phyloP scores from a whole-genome alignment of 352 stramenopile species.

The Globisporangium cystogenes region DNA sequence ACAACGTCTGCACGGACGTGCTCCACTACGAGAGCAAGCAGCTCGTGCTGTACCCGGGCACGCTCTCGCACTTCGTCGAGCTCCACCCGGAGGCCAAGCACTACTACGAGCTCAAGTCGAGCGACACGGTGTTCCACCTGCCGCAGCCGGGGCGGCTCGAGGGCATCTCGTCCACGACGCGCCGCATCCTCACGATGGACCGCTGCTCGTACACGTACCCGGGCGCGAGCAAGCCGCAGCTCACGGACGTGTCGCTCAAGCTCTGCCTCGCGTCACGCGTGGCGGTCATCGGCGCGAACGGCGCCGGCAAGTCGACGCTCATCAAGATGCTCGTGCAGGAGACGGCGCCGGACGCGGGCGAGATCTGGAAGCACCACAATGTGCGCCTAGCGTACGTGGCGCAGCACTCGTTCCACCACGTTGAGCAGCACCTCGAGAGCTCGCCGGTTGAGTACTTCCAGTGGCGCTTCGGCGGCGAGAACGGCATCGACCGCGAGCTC shows the following conservation, averaged over 20 bases:
- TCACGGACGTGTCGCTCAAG: constrained; percentile 80
- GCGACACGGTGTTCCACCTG: too few species aligned
- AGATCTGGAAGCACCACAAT: constrained; percentile 81
- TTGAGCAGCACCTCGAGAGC: constrained; percentile 95
- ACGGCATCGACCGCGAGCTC: constrained; percentile 89
- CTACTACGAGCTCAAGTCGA: constrained; percentile 86
- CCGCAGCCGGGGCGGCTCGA: constrained; percentile 85
- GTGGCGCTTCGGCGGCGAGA: constrained; percentile 93
- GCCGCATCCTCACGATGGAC: too few species aligned
- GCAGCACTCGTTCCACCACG: constrained; percentile 97
- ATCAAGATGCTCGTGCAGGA: constrained; percentile 93
- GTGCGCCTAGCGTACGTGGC: constrained; percentile 96
- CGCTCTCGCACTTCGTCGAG: constrained; percentile 82
- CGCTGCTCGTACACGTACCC: constrained; percentile 86
- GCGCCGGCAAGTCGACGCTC: constrained; percentile 94
- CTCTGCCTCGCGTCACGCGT: constrained; percentile 79
- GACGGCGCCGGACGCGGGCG: constrained; percentile 63
- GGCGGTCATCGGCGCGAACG: constrained; percentile 85
- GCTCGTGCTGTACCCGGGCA: constrained; percentile 88
- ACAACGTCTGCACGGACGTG: constrained; percentile 97
- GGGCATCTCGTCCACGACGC: too few species aligned
- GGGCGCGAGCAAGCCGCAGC: constrained; percentile 67
- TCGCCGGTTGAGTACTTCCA: constrained; percentile 97
- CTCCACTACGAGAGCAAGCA: constrained; percentile 96
- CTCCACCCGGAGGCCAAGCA: constrained; percentile 84